Evolutionary conservation across 495 filamentous ascomycete species (phyloP).

Genomic region (Penicillium psychrofluorescens): DNA sequence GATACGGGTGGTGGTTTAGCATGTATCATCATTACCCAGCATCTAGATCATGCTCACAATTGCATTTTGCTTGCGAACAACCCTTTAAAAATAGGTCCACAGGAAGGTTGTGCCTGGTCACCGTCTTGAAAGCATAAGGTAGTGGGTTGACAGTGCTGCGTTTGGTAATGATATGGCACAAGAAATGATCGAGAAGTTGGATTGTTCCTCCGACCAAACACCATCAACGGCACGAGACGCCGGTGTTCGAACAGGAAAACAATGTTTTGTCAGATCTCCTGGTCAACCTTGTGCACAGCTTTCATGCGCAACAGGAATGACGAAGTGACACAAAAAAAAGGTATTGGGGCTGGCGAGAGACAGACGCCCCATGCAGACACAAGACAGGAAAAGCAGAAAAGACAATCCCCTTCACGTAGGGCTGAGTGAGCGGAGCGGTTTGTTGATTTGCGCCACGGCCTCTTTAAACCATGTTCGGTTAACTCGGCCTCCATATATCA

Average conservation of each 20-base stretch:
- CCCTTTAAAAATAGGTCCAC: conserved; percentile 5
- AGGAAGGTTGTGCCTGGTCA: no score
- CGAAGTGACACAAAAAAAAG: conserved; percentile 18
- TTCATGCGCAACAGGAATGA: conserved; percentile 14
- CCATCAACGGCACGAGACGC: background rate
- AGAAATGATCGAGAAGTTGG: conserved; percentile 1
- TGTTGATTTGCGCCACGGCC: conserved; percentile 14
- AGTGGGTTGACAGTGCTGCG: background rate
- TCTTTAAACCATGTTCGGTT: conserved; percentile 28
- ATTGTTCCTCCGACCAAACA: background rate
- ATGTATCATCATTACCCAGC: conserved; percentile 24
- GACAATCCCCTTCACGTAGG: conserved; percentile 6
- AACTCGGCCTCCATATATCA: conserved; percentile 26
- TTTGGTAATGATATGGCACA: conserved; percentile 11
- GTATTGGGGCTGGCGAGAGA: conserved; percentile 26
- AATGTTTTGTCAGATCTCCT: background rate
- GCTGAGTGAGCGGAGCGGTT: conserved; percentile 17
- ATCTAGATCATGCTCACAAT: conserved; percentile 16
- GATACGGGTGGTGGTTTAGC: conserved; percentile 5
- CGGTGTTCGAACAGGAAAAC: background rate
- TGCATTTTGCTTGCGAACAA: conserved; percentile 9
- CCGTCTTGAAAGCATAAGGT: background rate
- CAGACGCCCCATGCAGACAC: conserved; percentile 23
- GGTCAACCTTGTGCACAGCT: no score
- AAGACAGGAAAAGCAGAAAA: conserved; percentile 16